Evolutionary conservation across 805 yeast genomes (phyloP), one percentile per base, ranked within the genome.

Genomic region (Kockiozyma suomiensis): DNA sequence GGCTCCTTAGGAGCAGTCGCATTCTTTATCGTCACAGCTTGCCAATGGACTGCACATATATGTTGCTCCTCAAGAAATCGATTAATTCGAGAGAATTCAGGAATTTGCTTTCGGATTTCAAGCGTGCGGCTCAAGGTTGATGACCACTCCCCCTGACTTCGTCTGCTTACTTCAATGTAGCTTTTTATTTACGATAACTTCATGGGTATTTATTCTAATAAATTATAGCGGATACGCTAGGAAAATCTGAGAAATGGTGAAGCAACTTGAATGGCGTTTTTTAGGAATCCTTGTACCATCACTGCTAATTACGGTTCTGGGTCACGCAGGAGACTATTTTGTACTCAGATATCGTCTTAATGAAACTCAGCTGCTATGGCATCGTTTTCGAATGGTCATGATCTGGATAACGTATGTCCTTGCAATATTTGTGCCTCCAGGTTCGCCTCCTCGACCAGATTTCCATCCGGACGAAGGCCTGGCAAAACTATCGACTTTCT

Each of bases 391-490:
- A 40, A 65, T 85, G 1, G 69, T 79, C 0, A 77, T 85, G 82
- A 77, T 86, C 2, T 90, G 96, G 96, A 37, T 88, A 0, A 83
- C 92, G 0, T 93, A 93, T 70, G 69, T 74, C 49, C 68, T 87
- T 28, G 97, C 97, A 1, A 85, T 91, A 1, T 68, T 67, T 23
- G 79, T 76, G 2, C 74, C 77, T 8, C 92, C 98, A 0, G 97
- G 97, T 0, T 69, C 79, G 0, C 87, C 94, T 0, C 85, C 88
- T 0, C 55, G 67, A 2, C 58, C 54, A 3, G 70, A 74, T 13
- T 85, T 77, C 69, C 59, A 72, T n/a, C 80, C 84, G 0, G 65
- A 62, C 1, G 66, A 72, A 1, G 78, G 76, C 1, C 82, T 86
- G 90, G 92, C 76, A 75, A 61, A 78, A 85, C 33, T 46, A 8